These are phyloP conservation scores for Auriscalpium vulgare DNA, from an alignment of 768 basidiomycete species.

Conservation along the genomic window DNA sequence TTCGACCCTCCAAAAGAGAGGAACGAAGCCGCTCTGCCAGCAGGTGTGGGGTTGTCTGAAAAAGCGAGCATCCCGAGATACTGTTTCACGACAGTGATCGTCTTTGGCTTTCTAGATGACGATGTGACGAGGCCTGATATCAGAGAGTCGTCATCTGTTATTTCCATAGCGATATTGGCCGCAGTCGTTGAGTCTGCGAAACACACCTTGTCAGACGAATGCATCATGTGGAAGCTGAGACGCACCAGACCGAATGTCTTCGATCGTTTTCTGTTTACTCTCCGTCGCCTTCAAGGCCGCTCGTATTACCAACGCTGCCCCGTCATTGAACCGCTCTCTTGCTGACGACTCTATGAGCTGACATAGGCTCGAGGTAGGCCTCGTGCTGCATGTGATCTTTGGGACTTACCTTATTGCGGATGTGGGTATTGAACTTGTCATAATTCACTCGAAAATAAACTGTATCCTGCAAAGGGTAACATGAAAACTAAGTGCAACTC, in stretches of 20 bases:
- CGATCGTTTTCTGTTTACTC: conserved; percentile 46
- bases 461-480: conserved; percentile 37
- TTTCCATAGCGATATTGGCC: conserved; percentile 52
- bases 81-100: conserved; percentile 57
- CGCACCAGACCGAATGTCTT: conserved; percentile 59
- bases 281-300: conserved; percentile 68
- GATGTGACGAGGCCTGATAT: conserved; percentile 51
- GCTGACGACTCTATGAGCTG: conserved; percentile 77
- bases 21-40: conserved; percentile 63
- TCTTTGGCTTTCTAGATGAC: conserved; percentile 43
- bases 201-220: not conserved
- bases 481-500: not conserved
- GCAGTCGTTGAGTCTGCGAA: conserved; percentile 56
- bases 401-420: conserved; percentile 70
- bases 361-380: conserved; percentile 4
- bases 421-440: conserved; percentile 77
- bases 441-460: conserved; percentile 85
- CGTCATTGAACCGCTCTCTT: conserved; percentile 70
- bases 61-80: conserved; percentile 75
- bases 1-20: conserved; percentile 55
- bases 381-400: not conserved
- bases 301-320: conserved; percentile 63
- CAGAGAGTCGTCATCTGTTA: conserved; percentile 58
- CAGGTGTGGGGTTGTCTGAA: conserved; percentile 74
- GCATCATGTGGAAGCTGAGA: not conserved